These are phyloP conservation scores for Coriaria nepalensis DNA, from an alignment of 306 rosid genomes.

Conservation along the genomic window DNA sequence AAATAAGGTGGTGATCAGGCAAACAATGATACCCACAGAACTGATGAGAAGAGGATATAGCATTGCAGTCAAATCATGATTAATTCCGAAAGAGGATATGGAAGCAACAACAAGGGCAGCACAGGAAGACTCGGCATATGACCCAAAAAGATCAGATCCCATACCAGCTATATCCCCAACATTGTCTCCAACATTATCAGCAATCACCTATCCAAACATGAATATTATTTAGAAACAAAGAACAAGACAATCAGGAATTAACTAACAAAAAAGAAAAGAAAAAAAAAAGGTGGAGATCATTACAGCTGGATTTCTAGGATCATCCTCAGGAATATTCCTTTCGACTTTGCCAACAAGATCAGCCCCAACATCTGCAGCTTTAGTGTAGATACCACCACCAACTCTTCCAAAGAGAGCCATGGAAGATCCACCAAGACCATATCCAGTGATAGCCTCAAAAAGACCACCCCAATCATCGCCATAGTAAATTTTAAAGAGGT, in stretches of 20 bases:
- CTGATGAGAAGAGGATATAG: slow-evolving; percentile 75
- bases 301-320: slow-evolving; percentile 98
- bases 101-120: slow-evolving; percentile 99
- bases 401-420: slow-evolving; percentile 99
- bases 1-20: slow-evolving; percentile 80
- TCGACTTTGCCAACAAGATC: slow-evolving; percentile 95
- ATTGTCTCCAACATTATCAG: slow-evolving; percentile 94
- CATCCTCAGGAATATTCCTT: slow-evolving; percentile 92
- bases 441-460: slow-evolving; percentile 92
- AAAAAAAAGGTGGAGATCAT: slow-evolving; percentile 12
- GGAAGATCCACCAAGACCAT: slow-evolving; percentile 97
- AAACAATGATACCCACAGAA: slow-evolving; percentile 73
- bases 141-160: slow-evolving; percentile 98
- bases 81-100: slow-evolving; percentile 84
- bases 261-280: too few species aligned
- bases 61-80: slow-evolving; percentile 82
- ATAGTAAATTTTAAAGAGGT: slow-evolving; percentile 70
- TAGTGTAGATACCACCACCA: slow-evolving; percentile 95
- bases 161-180: slow-evolving; percentile 98
- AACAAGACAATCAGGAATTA: background rate
- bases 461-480: slow-evolving; percentile 97
- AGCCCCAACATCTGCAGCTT: slow-evolving; percentile 99
- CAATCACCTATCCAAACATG: slow-evolving; percentile 57
- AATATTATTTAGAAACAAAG: background rate
- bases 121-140: slow-evolving; percentile 96